These are phyloP conservation scores for Pythium scleroteichum DNA, from an alignment of 352 stramenopile genomes.

Conservation along the genomic window DNA sequence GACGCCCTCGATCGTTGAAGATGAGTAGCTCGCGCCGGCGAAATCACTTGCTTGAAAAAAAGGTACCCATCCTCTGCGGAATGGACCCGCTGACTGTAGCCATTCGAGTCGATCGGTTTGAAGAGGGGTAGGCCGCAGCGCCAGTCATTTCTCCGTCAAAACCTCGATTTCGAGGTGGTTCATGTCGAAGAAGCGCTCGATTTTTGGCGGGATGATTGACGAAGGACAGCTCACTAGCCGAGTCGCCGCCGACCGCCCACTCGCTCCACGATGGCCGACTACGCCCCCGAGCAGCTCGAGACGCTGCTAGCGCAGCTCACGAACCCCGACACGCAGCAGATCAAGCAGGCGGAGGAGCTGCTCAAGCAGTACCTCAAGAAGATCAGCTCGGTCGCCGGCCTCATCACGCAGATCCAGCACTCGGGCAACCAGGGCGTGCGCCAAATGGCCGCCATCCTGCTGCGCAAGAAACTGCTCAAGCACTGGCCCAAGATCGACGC, in stretches of 20 bases:
- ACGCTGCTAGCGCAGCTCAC: constrained; percentile 90
- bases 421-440: constrained; percentile 82
- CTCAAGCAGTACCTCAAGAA: constrained; percentile 95
- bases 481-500: constrained; percentile 92
- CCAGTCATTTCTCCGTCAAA: constrained; percentile 31
- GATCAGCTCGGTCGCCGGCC: constrained; percentile 74
- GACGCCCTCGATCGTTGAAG: too few relatives aligned
- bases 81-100: constrained; percentile 20
- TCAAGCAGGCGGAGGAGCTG: constrained; percentile 92
- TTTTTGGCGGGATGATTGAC: constrained; percentile 27
- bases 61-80: constrained; percentile 19
- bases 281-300: constrained; percentile 82
- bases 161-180: constrained; percentile 28
- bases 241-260: constrained; percentile 6
- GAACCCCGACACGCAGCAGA: constrained; percentile 93
- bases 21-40: too few relatives aligned
- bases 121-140: constrained; percentile 15
- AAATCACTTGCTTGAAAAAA: constrained; percentile 9
- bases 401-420: constrained; percentile 90
- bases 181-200: constrained; percentile 15
- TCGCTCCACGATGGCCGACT: constrained; percentile 63
- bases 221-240: constrained; percentile 8
- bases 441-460: constrained; percentile 91
- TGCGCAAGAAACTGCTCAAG: constrained; percentile 94
- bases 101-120: constrained; percentile 23